phyloP scores from a whole-genome alignment of 2,329 filamentous ascomycete genomes.

The Pseudogymnoascus sp. region DNA sequence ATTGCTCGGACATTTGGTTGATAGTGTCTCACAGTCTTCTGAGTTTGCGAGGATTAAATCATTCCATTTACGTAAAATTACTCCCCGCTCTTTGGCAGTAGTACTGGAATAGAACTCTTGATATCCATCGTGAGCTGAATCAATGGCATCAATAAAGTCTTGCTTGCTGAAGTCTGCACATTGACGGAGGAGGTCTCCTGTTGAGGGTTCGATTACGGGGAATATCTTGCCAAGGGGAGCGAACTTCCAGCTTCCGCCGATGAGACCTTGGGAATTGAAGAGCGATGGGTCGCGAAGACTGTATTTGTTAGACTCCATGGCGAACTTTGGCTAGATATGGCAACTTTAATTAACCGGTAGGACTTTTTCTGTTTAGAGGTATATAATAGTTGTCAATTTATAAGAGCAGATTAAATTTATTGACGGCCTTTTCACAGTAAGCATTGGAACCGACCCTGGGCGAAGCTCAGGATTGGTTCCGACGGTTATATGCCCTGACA shows the following conservation, averaged over 20 bases:
- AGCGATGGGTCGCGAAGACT: constrained; percentile 23
- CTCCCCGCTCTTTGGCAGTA: constrained; percentile 50
- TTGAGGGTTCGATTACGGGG: constrained; percentile 41
- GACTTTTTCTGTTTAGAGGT: not conserved
- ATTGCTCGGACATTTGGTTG: not conserved
- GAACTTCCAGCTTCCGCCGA: constrained; percentile 45
- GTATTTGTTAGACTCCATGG: not conserved
- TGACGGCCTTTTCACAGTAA: not conserved
- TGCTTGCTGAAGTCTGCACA: constrained; percentile 43
- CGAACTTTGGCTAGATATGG: not conserved
- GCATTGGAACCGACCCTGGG: too few species aligned
- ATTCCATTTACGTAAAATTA: constrained; percentile 59
- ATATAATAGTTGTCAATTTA: not conserved
- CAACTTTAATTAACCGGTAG: not conserved
- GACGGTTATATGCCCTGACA: not conserved
- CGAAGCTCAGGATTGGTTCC: too few species aligned
- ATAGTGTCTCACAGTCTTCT: not conserved
- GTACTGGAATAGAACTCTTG: constrained; percentile 46
- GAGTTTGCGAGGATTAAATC: constrained; percentile 26
- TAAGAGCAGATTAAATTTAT: not conserved
- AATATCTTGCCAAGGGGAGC: constrained; percentile 46
- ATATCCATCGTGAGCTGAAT: constrained; percentile 37
- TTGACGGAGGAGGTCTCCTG: constrained; percentile 38
- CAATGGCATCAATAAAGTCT: constrained; percentile 41
- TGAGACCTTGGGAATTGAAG: constrained; percentile 41